Conservation (phyloP, 2,329 filamentous ascomycete genomes). For the Rhynchosporium agropyri region DNA sequence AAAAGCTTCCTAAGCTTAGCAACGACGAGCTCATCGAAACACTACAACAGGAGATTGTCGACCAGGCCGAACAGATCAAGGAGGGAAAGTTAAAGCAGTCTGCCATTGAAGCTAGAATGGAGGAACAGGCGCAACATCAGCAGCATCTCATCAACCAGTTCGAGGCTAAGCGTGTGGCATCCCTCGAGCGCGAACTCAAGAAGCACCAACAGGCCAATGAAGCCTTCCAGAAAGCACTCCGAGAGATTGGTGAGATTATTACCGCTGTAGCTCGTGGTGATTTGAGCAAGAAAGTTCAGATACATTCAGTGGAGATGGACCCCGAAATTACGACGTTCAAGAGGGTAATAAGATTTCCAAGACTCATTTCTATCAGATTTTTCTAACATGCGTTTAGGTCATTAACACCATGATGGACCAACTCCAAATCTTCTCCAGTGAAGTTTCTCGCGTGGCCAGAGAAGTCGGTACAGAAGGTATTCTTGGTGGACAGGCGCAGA, state of each 20-base stretch:
- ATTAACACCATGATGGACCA: conserved; percentile 99
- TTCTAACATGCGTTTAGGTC: conserved; percentile 33
- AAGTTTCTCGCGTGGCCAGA: conserved; percentile 90
- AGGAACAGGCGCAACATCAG: conserved; percentile 83
- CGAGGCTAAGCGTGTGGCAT: conserved; percentile 84
- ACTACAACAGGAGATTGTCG: conserved; percentile 86
- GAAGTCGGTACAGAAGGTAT: conserved; percentile 96
- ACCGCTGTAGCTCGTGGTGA: conserved; percentile 95
- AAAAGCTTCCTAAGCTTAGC: conserved; percentile 54
- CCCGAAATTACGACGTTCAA: conserved; percentile 98
- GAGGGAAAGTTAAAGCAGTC: conserved; percentile 84
- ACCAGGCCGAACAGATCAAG: conserved; percentile 91
- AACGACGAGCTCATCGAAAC: conserved; percentile 85
- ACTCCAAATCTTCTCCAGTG: conserved; percentile 92
- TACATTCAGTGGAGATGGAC: conserved; percentile 96
- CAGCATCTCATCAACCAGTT: conserved; percentile 80
- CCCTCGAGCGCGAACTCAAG: conserved; percentile 88
- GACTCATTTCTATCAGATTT: background rate
- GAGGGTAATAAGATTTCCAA: conserved; percentile 59
- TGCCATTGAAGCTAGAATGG: conserved; percentile 81
- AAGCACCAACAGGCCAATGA: conserved; percentile 98
- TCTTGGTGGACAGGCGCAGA: conserved; percentile 89
- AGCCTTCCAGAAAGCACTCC: conserved; percentile 95
- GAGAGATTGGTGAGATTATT: conserved; percentile 96
- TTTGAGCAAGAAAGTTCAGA: conserved; percentile 93